Evolutionary conservation across 176 grass and related monocot genomes (phyloP).

Genomic region (Pontederia paniculata): DNA sequence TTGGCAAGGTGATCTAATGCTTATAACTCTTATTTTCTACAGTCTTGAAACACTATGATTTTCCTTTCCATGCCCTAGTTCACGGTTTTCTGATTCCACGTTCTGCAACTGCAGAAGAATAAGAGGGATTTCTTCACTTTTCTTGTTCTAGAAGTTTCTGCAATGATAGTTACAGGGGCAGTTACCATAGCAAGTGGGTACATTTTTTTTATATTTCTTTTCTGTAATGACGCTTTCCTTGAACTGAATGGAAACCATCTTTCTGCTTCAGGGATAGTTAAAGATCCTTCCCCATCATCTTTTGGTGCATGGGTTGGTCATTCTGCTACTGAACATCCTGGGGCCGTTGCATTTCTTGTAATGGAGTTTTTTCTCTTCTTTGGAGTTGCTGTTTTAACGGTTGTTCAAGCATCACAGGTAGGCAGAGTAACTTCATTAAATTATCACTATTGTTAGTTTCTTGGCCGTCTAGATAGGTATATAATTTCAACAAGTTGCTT

Average conservation of each 20-base stretch:
- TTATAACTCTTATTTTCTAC: neutral
- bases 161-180: constrained; percentile 93
- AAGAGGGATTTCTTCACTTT: constrained; percentile 99
- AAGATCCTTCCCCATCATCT: constrained; percentile 63
- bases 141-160: constrained; percentile 82
- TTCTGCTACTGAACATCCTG: constrained; percentile 60
- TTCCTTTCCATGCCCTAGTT: neutral
- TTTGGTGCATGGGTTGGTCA: constrained; percentile 71
- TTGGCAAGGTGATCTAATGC: constrained; percentile 59
- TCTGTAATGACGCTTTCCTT: neutral
- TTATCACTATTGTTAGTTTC: no score
- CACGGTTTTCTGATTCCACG: constrained; percentile 11
- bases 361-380: constrained; percentile 85
- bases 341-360: constrained; percentile 49
- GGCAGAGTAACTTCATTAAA: neutral
- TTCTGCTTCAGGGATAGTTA: constrained; percentile 48
- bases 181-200: constrained; percentile 59
- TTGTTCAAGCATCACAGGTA: constrained; percentile 93
- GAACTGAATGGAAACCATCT: neutral
- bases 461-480: no score
- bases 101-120: constrained; percentile 80
- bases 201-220: constrained; percentile 15
- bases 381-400: constrained; percentile 58
- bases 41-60: neutral
- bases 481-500: no score